Base-by-base conservation (phyloP, 768 basidiomycete genomes). In the Mrakia hoshinonis region DNA sequence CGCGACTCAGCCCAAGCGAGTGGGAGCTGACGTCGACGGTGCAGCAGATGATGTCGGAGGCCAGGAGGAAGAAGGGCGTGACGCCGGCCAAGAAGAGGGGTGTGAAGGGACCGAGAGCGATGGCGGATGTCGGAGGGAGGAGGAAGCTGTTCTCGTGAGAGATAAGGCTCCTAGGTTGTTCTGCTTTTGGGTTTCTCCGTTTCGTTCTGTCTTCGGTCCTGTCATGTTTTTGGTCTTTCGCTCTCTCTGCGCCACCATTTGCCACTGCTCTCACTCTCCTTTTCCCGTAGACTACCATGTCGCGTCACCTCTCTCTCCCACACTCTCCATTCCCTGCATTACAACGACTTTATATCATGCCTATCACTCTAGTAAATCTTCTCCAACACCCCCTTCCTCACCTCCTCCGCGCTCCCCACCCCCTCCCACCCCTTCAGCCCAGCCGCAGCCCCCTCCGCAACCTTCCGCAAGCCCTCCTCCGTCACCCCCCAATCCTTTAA, bases 401-500 rank as follows among this genome's bases (percentile, higher is more conserved):
- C 48, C 47, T 47, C 64, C 48, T 47, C 31, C 4, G 22, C 20
- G 20, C 13, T 47, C 46, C 24, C 24, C 12, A 66, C 22, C 18
- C 47, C 64, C 7, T 49, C 64, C 64, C 64, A 66, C 9, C 48
- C 48, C 20, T 51, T 36, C 64, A 66, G 34, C 1, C 47, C 24
- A 26, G 5, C 29, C 31, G 48, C 48, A 5, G 64, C 64, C 26
- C 24, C 31, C 60, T 67, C 75, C 11, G 88, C 87, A 72, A 90
- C 84, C 52, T 78, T 81, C 10, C 81, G 76, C 4, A 88, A 68
- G 74, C 89, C 84, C 58, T 80, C 81, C 55, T 74, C 82, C 10
- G 89, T 88, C 1, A 90, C 87, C 1, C 85, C 85, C 79, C 88
- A 88, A 24, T 86, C 82, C 26, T 81, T 77, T 48, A 90, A 82